These are phyloP conservation scores for Tylopilus balloui DNA, from an alignment of 768 basidiomycete species.

Conservation along the genomic window DNA sequence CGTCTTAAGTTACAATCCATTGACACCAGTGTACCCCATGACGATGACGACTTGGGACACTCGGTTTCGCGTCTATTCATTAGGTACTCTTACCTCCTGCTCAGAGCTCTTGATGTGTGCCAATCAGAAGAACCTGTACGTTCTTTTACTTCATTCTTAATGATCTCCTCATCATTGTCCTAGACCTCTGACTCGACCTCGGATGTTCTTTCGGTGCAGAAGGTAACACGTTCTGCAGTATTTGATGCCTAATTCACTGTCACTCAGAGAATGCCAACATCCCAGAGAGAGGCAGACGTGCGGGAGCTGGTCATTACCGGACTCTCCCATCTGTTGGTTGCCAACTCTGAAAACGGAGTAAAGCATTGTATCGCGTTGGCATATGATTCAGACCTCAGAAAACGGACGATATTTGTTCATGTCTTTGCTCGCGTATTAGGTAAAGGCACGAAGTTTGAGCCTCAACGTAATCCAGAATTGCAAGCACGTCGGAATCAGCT, in stretches of 20 bases:
- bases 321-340: conserved; percentile 72
- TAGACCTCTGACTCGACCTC: conserved; percentile 49
- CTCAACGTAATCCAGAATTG: conserved; percentile 47
- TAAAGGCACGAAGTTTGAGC: conserved; percentile 74
- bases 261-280: conserved; percentile 39
- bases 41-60: conserved; percentile 62
- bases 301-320: conserved; percentile 77
- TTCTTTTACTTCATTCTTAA: neutral
- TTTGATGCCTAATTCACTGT: conserved; percentile 5
- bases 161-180: conserved; percentile 3
- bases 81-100: conserved; percentile 64
- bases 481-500: conserved; percentile 49
- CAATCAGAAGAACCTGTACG: conserved; percentile 46
- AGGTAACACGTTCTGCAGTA: conserved; percentile 30
- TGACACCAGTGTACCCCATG: conserved; percentile 45
- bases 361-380: conserved; percentile 82
- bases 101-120: conserved; percentile 54
- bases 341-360: conserved; percentile 84
- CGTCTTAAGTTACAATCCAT: conserved; percentile 61
- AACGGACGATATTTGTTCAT: conserved; percentile 77
- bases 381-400: conserved; percentile 64
- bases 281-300: conserved; percentile 55
- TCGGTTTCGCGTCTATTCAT: conserved; percentile 76
- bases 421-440: conserved; percentile 79
- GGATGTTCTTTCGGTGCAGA: conserved; percentile 44